Percentiles rank a stretch among this genome's conserved stretches.
These are phyloP conservation scores for Cynanchum wilfordii DNA, from an alignment of 257 asterid species.

Conservation along the genomic window DNA sequence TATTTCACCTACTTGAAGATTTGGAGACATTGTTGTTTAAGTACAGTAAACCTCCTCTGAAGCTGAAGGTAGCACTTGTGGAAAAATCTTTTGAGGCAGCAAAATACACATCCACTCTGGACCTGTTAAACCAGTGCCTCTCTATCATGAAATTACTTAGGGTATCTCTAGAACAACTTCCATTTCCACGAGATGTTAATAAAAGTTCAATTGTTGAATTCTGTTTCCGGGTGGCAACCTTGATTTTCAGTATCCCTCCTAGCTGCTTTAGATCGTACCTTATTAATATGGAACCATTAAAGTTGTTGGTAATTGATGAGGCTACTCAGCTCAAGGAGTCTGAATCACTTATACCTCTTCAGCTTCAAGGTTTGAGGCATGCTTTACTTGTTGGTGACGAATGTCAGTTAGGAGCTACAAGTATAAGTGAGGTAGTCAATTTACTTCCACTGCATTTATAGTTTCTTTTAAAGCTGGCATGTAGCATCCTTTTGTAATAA, in stretches of 20 bases:
- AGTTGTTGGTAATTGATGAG: constrained; percentile 50
- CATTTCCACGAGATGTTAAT: constrained; percentile 19
- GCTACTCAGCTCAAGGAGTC: constrained; percentile 66
- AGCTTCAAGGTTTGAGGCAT: constrained; percentile 42
- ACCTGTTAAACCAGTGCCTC: not conserved
- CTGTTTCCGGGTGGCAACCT: constrained; percentile 28
- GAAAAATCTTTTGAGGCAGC: no score
- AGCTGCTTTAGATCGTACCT: constrained; percentile 33
- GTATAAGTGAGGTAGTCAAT: constrained; percentile 44
- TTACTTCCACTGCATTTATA: not conserved
- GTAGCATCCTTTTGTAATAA: not conserved
- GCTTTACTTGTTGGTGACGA: constrained; percentile 63
- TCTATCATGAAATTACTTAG: not conserved
- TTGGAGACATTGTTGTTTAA: constrained; percentile 29
- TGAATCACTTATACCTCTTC: constrained; percentile 48
- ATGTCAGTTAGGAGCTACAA: constrained; percentile 55
- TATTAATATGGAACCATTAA: constrained; percentile 22
- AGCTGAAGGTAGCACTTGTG: constrained; percentile 14
- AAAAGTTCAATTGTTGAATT: constrained; percentile 16
- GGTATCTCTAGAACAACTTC: constrained; percentile 6
- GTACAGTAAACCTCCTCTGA: constrained; percentile 22
- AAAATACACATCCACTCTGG: no score
- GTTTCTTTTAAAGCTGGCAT: not conserved
- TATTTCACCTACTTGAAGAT: constrained; percentile 26
- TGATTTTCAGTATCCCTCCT: constrained; percentile 45